These are phyloP conservation scores for Keithomyces neogunnii DNA, from an alignment of 2,329 filamentous ascomycete species.

Conservation along the genomic window DNA sequence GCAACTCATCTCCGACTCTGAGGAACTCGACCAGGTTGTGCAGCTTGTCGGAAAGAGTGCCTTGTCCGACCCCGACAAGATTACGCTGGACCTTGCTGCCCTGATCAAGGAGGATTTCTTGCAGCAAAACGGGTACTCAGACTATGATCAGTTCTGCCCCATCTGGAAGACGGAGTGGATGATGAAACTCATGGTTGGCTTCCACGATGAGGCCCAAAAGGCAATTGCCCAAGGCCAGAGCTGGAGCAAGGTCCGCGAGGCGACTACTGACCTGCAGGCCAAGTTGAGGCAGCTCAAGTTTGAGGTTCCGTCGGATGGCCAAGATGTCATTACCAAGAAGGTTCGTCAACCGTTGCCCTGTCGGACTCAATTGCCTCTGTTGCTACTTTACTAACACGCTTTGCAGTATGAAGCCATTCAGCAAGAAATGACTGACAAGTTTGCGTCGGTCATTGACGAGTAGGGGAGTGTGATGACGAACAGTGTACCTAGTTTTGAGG, in stretches of 20 bases:
- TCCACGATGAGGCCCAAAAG: conserved; percentile 97
- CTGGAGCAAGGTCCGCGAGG: conserved; percentile 90
- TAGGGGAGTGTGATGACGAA: conserved; percentile 36
- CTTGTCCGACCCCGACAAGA: conserved; percentile 94
- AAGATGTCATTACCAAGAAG: conserved; percentile 78
- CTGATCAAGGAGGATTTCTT: conserved; percentile 97
- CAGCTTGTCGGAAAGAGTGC: conserved; percentile 97
- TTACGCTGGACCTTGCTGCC: conserved; percentile 84
- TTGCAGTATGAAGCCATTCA: conserved; percentile 81
- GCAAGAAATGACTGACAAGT: conserved; percentile 93
- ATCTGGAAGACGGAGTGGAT: conserved; percentile 99
- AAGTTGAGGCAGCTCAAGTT: conserved; percentile 93
- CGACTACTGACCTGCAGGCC: conserved; percentile 77
- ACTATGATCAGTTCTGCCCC: conserved; percentile 98
- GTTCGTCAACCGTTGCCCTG: conserved; percentile 34
- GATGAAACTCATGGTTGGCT: conserved; percentile 99
- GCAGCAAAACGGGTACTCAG: conserved; percentile 97
- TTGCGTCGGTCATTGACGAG: conserved; percentile 92
- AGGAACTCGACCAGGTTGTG: conserved; percentile 97
- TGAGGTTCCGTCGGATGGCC: conserved; percentile 77
- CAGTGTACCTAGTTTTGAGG: conserved; percentile 1
- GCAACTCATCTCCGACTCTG: conserved; percentile 87
- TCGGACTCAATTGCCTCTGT: neutral
- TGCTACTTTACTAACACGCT: conserved; percentile 22
- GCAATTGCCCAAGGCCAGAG: conserved; percentile 81